Conservation (phyloP, 2,329 filamentous ascomycete genomes). For the Phialophora macrospora region DNA sequence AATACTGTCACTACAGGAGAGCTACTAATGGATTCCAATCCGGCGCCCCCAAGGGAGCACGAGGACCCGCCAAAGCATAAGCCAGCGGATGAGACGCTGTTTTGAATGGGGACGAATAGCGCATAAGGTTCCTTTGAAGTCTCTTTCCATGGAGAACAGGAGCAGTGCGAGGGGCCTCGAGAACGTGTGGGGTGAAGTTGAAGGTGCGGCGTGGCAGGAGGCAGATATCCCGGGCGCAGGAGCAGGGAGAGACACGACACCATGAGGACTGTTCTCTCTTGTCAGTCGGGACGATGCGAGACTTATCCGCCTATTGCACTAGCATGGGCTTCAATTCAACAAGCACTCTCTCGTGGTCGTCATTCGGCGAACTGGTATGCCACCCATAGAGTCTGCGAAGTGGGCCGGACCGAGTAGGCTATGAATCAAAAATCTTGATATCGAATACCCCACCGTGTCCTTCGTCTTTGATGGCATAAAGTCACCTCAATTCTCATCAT, state of each 20-base stretch:
- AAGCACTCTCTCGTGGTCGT: background rate
- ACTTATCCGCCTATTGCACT: background rate
- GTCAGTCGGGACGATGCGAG: background rate
- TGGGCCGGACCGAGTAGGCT: background rate
- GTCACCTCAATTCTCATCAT: background rate
- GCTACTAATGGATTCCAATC: constrained; percentile 98
- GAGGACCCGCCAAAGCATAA: constrained; percentile 63
- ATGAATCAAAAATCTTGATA: background rate
- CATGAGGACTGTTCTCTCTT: background rate
- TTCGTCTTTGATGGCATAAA: background rate
- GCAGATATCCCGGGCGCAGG: background rate
- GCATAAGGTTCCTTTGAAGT: background rate
- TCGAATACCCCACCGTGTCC: background rate
- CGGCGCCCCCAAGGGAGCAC: constrained; percentile 81
- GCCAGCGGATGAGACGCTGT: constrained; percentile 22
- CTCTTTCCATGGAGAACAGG: background rate
- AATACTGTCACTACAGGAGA: constrained; percentile 51
- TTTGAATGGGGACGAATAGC: background rate
- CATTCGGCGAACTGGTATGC: background rate
- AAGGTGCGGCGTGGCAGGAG: background rate
- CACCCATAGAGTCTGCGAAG: background rate
- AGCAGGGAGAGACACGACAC: background rate
- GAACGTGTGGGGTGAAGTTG: background rate
- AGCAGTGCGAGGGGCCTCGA: background rate
- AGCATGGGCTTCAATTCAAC: background rate